phyloP scores from a whole-genome alignment of 345 rosid species.

The Populus nigra region DNA sequence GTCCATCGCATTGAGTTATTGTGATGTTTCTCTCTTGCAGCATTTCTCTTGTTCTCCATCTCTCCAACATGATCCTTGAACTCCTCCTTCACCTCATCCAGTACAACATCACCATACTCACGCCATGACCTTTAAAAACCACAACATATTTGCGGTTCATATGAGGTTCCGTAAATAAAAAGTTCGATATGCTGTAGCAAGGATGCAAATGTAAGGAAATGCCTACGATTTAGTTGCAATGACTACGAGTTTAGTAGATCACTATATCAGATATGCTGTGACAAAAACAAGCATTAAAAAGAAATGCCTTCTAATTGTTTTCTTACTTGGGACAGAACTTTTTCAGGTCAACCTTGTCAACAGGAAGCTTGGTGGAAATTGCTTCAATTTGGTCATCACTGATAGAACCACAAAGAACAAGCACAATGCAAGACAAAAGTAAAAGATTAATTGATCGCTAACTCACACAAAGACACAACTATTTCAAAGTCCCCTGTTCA shows the following conservation, averaged over 20 bases:
- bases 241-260: not conserved
- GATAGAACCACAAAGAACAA: constrained; percentile 10
- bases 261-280: not conserved
- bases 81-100: constrained; percentile 72
- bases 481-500: not conserved
- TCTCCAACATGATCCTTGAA: constrained; percentile 72
- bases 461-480: not conserved
- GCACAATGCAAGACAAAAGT: not conserved
- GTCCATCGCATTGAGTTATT: constrained; percentile 52
- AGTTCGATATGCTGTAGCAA: not conserved
- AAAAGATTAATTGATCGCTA: not conserved
- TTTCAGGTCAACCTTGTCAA: constrained; percentile 61
- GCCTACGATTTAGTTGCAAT: not conserved
- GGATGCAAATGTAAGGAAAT: not conserved
- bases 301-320: not conserved
- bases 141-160: not conserved
- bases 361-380: constrained; percentile 74
- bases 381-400: constrained; percentile 77
- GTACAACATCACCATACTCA: constrained; percentile 65
- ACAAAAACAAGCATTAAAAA: not conserved
- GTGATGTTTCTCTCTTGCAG: constrained; percentile 36
- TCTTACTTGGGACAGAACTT: constrained; percentile 72
- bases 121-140: constrained; percentile 55
- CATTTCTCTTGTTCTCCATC: constrained; percentile 53
- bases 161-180: not conserved